These are phyloP conservation scores for Dioscorea dumetorum DNA, from an alignment of 106 monocot species.

Conservation along the genomic window DNA sequence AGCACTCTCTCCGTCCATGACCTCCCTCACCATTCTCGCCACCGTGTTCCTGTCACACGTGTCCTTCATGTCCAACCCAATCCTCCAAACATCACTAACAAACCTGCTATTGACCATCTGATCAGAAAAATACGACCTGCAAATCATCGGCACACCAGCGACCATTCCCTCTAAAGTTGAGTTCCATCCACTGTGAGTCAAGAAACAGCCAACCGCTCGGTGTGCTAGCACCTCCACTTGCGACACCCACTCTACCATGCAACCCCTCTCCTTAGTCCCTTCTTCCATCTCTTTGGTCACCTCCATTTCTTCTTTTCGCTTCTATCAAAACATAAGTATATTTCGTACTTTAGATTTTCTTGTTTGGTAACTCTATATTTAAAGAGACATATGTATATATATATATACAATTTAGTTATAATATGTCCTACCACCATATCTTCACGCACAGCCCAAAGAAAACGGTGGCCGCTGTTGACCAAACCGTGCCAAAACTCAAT, in stretches of 20 bases:
- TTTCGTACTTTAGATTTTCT: too few relatives aligned
- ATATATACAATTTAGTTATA: too few relatives aligned
- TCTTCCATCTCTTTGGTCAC: too few relatives aligned
- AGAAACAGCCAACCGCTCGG: constrained; percentile 29
- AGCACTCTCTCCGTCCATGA: too few relatives aligned
- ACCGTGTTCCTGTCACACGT: constrained; percentile 15
- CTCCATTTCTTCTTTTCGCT: too few relatives aligned
- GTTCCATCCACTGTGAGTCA: constrained; percentile 38
- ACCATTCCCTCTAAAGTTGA: constrained; percentile 25
- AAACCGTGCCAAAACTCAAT: constrained; percentile 36
- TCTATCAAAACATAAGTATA: too few relatives aligned
- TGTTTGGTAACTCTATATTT: too few relatives aligned
- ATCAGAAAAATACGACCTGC: constrained; percentile 49
- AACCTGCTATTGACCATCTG: constrained; percentile 40
- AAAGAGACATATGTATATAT: too few relatives aligned
- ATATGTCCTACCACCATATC: constrained; percentile 21
- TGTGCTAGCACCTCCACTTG: constrained; percentile 45
- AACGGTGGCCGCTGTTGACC: constrained; percentile 23
- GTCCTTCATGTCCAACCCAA: constrained; percentile 56
- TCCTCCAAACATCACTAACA: constrained; percentile 35
- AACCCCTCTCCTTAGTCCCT: too few relatives aligned
- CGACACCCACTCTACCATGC: too few relatives aligned
- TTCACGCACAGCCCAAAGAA: constrained; percentile 48
- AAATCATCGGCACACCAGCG: constrained; percentile 64
- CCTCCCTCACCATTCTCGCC: constrained; percentile 42